Evolutionary conservation across 495 filamentous ascomycete species (phyloP).

Genomic region (Penicillium mononematosum): DNA sequence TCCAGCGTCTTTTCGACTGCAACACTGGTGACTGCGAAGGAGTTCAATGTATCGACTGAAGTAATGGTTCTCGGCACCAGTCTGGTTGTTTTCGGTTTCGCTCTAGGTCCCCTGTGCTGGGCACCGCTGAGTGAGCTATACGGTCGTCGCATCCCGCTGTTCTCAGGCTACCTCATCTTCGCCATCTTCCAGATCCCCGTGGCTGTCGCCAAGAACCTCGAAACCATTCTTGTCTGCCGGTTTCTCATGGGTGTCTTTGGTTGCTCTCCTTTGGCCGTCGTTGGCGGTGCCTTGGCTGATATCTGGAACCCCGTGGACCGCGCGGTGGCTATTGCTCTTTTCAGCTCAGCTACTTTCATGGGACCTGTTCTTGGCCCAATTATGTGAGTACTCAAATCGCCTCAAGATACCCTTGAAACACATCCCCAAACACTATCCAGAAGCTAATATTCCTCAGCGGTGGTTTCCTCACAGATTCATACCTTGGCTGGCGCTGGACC

Average conservation of each 20-base stretch:
- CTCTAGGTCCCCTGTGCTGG: constrained; percentile 54
- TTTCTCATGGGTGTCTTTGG: constrained; percentile 64
- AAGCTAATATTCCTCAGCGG: constrained; percentile 37
- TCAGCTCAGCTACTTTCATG: constrained; percentile 53
- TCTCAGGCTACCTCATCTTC: constrained; percentile 55
- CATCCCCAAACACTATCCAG: not conserved
- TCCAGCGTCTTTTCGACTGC: constrained; percentile 60
- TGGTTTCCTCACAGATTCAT: constrained; percentile 55
- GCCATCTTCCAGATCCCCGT: constrained; percentile 62
- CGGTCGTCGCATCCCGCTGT: constrained; percentile 56
- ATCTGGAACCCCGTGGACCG: constrained; percentile 61
- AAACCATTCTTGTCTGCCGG: constrained; percentile 59
- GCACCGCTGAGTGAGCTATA: constrained; percentile 58
- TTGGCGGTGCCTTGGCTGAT: constrained; percentile 60
- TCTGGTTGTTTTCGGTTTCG: constrained; percentile 57
- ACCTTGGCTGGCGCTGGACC: constrained; percentile 65
- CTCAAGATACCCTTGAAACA: not conserved
- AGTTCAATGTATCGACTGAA: constrained; percentile 53
- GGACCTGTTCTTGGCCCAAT: constrained; percentile 54
- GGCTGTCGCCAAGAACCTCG: constrained; percentile 57
- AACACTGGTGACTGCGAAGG: constrained; percentile 43
- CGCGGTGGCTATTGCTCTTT: constrained; percentile 58
- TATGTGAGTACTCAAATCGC: constrained; percentile 17
- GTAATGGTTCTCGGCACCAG: constrained; percentile 58
- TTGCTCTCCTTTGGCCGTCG: constrained; percentile 60